Conservation (phyloP, 2,329 filamentous ascomycete species). For the Raffaelea arxii region DNA sequence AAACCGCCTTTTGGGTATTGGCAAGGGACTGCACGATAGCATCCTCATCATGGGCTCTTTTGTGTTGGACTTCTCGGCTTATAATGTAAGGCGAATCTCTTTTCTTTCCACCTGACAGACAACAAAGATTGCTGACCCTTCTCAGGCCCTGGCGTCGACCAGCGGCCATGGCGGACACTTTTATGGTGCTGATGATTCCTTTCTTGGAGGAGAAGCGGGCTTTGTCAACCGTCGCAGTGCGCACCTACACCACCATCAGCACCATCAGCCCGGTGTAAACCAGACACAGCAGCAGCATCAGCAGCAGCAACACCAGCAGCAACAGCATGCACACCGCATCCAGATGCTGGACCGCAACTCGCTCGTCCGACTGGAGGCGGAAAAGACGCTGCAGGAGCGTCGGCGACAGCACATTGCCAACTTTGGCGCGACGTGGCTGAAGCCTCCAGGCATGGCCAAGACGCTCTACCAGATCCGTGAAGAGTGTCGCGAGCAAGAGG, state of each 20-base stretch:
- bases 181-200: slow-evolving; percentile 11
- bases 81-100: slow-evolving; percentile 8
- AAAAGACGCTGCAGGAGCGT: slow-evolving; percentile 67
- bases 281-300: slow-evolving; percentile 14
- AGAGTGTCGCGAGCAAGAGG: slow-evolving; percentile 79
- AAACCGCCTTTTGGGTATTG: too few relatives aligned
- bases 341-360: slow-evolving; percentile 43
- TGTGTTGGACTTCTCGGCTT: slow-evolving; percentile 12
- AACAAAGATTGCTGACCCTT: background rate
- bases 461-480: slow-evolving; percentile 85
- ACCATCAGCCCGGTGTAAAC: slow-evolving; percentile 8
- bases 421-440: slow-evolving; percentile 85
- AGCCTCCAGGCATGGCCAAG: slow-evolving; percentile 78
- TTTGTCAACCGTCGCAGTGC: slow-evolving; percentile 15
- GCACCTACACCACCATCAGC: slow-evolving; percentile 17
- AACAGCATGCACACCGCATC: slow-evolving; percentile 17
- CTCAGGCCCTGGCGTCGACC: slow-evolving; percentile 9
- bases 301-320: slow-evolving; percentile 3
- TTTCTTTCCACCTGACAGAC: background rate
- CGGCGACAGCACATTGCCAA: slow-evolving; percentile 75
- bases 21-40: background rate
- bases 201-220: slow-evolving; percentile 20
- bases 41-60: slow-evolving; percentile 10
- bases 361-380: slow-evolving; percentile 60
- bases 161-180: slow-evolving; percentile 9